A percentile compares a stretch with the other conserved stretches of the same genome.
These are phyloP conservation scores for Moesziomyces sp. DNA, from an alignment of 1,284 basidiomycete species.

Conservation along the genomic window DNA sequence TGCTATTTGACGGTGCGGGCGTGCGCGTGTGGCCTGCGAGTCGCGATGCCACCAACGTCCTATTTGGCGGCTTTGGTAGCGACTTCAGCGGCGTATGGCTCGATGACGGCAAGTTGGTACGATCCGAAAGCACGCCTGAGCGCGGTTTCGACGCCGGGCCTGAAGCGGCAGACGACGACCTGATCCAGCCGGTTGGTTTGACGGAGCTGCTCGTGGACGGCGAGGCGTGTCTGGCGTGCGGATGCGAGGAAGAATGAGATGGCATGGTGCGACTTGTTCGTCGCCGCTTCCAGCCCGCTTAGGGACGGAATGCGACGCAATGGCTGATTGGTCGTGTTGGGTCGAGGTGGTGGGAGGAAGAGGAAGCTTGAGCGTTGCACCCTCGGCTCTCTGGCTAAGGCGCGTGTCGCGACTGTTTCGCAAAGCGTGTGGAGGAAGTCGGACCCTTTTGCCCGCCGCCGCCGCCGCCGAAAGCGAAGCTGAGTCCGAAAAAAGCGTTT, in stretches of 20 bases:
- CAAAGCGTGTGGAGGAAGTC: not conserved
- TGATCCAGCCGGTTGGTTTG: conserved; percentile 45
- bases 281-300: not conserved
- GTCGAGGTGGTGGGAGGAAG: not conserved
- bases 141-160: conserved; percentile 12
- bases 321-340: not conserved
- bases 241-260: not conserved
- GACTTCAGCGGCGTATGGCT: conserved; percentile 4
- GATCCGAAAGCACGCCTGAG: conserved; percentile 6
- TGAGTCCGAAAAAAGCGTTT: not conserved
- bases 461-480: not conserved
- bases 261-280: not conserved
- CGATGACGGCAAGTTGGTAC: conserved; percentile 21
- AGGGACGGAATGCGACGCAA: too few relatives aligned
- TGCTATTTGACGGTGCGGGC: not conserved
- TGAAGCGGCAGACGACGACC: conserved; percentile 5
- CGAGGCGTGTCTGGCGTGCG: conserved; percentile 6
- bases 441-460: not conserved
- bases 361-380: not conserved
- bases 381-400: not conserved
- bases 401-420: not conserved
- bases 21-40: conserved; percentile 4
- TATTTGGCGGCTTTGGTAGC: not conserved
- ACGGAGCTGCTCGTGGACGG: conserved; percentile 18
- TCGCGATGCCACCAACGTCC: not conserved